Percentiles rank a stretch among this genome's conserved stretches.
Evolutionary conservation across 2,329 filamentous ascomycete species (phyloP).

Genomic region (Corynespora cassiicola): DNA sequence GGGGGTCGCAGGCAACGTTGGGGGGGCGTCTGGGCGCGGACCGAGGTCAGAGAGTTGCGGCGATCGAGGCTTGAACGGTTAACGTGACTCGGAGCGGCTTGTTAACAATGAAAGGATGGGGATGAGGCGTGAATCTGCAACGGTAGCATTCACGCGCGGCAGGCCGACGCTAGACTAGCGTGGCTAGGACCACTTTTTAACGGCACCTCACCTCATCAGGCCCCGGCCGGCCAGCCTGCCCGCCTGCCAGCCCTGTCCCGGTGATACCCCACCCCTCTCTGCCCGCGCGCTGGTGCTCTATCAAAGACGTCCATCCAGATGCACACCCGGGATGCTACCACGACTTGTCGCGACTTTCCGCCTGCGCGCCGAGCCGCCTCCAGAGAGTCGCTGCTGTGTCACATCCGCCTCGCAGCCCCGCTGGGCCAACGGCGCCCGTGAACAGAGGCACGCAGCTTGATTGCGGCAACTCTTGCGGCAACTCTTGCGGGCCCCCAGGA

Average conservation of each 20-base stretch:
- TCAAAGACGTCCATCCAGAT: constrained; percentile 31
- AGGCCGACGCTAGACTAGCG: constrained; percentile 15
- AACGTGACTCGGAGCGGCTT: constrained; percentile 39
- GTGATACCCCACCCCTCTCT: constrained; percentile 27
- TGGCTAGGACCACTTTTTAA: constrained; percentile 29
- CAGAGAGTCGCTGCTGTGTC: constrained; percentile 28
- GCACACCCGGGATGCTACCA: constrained; percentile 37
- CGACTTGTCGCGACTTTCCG: constrained; percentile 11
- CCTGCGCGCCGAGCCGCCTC: constrained; percentile 13
- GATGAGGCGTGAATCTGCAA: constrained; percentile 32
- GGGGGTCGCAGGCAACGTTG: too few relatives aligned
- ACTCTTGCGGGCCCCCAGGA: too few relatives aligned
- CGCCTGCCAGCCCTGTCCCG: too few relatives aligned
- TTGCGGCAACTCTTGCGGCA: constrained; percentile 14
- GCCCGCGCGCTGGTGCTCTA: constrained; percentile 10
- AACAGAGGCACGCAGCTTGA: constrained; percentile 25
- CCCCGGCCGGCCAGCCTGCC: too few relatives aligned
- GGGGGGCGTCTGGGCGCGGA: constrained; percentile 26
- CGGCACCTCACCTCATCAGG: constrained; percentile 16
- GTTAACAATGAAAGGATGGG: constrained; percentile 41
- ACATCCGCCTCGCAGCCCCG: constrained; percentile 27
- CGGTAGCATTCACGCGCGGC: constrained; percentile 41
- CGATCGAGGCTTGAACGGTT: constrained; percentile 36
- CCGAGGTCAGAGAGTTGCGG: constrained; percentile 30
- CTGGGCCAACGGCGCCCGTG: constrained; percentile 12